Percentiles rank a stretch among this genome's conserved stretches.
Conservation (phyloP, 176 grass and related monocot genomes). For the Aegilops umbellulata region DNA sequence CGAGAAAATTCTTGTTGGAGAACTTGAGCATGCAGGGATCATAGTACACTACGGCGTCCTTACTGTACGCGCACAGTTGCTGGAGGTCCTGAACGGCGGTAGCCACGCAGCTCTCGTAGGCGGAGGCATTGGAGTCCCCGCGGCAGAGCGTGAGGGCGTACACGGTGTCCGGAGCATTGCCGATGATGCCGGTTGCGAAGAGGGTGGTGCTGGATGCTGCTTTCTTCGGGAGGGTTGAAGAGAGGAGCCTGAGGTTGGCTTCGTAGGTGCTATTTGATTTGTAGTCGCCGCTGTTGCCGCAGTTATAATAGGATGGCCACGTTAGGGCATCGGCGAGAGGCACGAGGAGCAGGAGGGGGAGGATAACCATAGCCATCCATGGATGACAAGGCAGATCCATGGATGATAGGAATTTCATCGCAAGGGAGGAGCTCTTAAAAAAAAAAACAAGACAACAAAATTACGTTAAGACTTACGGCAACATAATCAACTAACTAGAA, state of each 20-base stretch:
- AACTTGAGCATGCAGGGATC: slow-evolving; percentile 41
- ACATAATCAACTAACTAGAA: not conserved
- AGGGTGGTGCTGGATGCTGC: not conserved
- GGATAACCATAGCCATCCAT: not conserved
- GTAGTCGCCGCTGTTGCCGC: slow-evolving; percentile 24
- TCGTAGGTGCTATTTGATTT: slow-evolving; percentile 28
- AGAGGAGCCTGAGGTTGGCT: slow-evolving; percentile 36
- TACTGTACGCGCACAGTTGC: not conserved
- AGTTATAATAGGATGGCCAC: not conserved
- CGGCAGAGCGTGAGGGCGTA: slow-evolving; percentile 38
- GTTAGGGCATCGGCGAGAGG: not conserved
- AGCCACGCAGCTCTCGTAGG: slow-evolving; percentile 15
- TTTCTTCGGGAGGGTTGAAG: not conserved
- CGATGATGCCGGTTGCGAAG: not conserved
- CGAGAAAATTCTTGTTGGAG: slow-evolving; percentile 35
- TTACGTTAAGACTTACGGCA: not conserved
- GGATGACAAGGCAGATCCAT: slow-evolving; percentile 58
- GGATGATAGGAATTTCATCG: slow-evolving; percentile 89
- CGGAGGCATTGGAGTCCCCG: slow-evolving; percentile 1
- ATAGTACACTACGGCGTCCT: slow-evolving; percentile 1
- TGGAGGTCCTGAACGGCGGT: not conserved
- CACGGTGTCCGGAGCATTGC: not conserved
- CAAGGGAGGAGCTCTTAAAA: slow-evolving; percentile 62
- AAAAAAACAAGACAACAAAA: not conserved
- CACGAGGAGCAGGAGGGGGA: too few relatives aligned